Evolutionary conservation across 1,284 basidiomycete species (phyloP).

Genomic region (Cryptococcus jaspeensis): DNA sequence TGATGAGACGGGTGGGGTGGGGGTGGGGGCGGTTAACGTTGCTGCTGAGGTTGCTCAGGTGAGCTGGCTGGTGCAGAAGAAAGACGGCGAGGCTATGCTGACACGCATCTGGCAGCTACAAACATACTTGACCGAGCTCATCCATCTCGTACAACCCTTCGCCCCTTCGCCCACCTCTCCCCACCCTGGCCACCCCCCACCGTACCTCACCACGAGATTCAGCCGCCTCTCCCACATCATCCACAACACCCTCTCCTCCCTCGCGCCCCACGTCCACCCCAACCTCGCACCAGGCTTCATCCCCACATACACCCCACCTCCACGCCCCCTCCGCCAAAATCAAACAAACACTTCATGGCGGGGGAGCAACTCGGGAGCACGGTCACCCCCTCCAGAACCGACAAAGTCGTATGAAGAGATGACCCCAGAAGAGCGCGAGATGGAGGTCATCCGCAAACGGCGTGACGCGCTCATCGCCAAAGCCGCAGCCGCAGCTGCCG

Average conservation of each 20-base stretch:
- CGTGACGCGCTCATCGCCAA: conserved; percentile 39
- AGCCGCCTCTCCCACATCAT: conserved; percentile 28
- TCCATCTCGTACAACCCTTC: conserved; percentile 29
- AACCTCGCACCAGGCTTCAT: conserved; percentile 21
- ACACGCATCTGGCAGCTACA: conserved; percentile 24
- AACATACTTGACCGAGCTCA: conserved; percentile 28
- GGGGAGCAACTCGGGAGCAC: not conserved
- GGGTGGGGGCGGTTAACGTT: conserved; percentile 2
- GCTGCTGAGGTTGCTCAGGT: conserved; percentile 11
- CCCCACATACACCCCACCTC: not conserved
- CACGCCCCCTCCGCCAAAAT: not conserved
- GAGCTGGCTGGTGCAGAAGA: conserved; percentile 3
- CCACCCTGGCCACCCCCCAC: conserved; percentile 26
- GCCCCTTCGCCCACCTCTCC: conserved; percentile 17
- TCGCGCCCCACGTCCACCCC: conserved; percentile 26
- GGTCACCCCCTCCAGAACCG: not conserved
- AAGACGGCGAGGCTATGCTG: not conserved
- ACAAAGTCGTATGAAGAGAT: conserved; percentile 13
- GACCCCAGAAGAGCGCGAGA: conserved; percentile 41
- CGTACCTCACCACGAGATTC: conserved; percentile 35
- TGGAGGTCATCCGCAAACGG: conserved; percentile 42
- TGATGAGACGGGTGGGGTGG: not conserved
- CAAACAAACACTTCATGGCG: no score
- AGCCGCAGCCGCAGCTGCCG: conserved; percentile 22
- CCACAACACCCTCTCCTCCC: conserved; percentile 23